Base-by-base conservation (phyloP, 2,329 filamentous ascomycete genomes). In the Triangularia verruculosa region DNA sequence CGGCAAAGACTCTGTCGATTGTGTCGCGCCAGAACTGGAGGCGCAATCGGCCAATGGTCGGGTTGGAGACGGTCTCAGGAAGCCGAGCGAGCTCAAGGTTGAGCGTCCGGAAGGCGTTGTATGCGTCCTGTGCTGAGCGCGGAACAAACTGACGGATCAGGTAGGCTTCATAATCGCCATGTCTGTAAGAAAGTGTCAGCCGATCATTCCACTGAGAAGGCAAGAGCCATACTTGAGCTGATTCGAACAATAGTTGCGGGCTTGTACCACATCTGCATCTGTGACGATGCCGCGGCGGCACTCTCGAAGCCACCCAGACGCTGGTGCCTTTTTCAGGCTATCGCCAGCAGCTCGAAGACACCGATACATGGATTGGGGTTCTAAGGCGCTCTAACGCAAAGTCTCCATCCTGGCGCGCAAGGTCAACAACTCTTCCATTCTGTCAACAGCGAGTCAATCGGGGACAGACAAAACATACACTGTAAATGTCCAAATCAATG, bases 11-110 rank as follows among this genome's bases (percentile, higher is more conserved):
- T 66, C 89, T 88, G 61, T 89, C 85, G 59, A 99, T 80, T 4
- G 91, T 87, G 70, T 98, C 93, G 57, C 91, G 87, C 91, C 95
- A 98, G 80, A 98, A 98, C 75, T 97, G 92, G 77, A 97, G 89
- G 68, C 95, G 92, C 83, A 98, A 87, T 59, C 89, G 83, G 57
- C 92, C 94, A 65, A 98, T 91, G 3, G 89, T 89, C n/a, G 91
- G 87, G 65, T 90, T 95, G 55, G 91, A 95, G 20, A 95, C 93
- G 12, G 91, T 87, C 77, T 98, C 94, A 63, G 95, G 92, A 66
- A 98, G 90, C 63, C 91, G 86, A 53, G 94, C 91, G 65, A 97
- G 86, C 76, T 97, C 94, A 71, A 98, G 85, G 74, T 99, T 99
- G 76, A 99, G 88, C 58, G 93, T 90, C 67, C 94, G 91, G 63